Percentiles rank a stretch among this genome's conserved stretches.
Conservation (phyloP, 1,284 basidiomycete species). For the Lignosus rhinocerotis region DNA sequence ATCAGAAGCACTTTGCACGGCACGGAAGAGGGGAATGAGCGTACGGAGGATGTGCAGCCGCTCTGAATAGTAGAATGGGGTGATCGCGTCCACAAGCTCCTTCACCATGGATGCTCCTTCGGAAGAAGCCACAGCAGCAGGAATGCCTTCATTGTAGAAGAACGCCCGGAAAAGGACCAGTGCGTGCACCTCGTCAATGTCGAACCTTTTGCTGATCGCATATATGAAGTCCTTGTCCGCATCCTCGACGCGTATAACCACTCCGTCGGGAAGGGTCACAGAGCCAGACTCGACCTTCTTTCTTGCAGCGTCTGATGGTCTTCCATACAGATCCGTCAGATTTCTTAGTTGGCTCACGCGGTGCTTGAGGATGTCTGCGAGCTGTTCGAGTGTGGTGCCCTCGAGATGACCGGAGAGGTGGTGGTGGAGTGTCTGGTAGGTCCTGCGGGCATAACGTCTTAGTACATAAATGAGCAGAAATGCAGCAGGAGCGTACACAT, state of each 20-base stretch:
- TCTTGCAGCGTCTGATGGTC: constrained; percentile 64
- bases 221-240: constrained; percentile 67
- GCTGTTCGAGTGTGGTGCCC: constrained; percentile 53
- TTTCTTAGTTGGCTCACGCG: constrained; percentile 58
- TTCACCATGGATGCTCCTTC: constrained; percentile 50
- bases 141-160: constrained; percentile 76
- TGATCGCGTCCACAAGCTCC: constrained; percentile 70
- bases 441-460: constrained; percentile 41
- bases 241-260: constrained; percentile 59
- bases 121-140: constrained; percentile 46
- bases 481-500: constrained; percentile 45
- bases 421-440: constrained; percentile 65
- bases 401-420: constrained; percentile 60
- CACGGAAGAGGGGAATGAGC: constrained; percentile 64
- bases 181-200: constrained; percentile 77
- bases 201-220: constrained; percentile 68
- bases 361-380: constrained; percentile 55
- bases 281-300: constrained; percentile 65
- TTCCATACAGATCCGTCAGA: constrained; percentile 62
- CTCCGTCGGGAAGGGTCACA: constrained; percentile 65
- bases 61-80: constrained; percentile 80
- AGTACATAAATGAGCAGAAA: background rate
- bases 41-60: constrained; percentile 66
- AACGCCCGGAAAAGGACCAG: constrained; percentile 74
- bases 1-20: constrained; percentile 57